phyloP scores from a whole-genome alignment of 2,329 filamentous ascomycete species.

The Stromatinia cepivora region DNA sequence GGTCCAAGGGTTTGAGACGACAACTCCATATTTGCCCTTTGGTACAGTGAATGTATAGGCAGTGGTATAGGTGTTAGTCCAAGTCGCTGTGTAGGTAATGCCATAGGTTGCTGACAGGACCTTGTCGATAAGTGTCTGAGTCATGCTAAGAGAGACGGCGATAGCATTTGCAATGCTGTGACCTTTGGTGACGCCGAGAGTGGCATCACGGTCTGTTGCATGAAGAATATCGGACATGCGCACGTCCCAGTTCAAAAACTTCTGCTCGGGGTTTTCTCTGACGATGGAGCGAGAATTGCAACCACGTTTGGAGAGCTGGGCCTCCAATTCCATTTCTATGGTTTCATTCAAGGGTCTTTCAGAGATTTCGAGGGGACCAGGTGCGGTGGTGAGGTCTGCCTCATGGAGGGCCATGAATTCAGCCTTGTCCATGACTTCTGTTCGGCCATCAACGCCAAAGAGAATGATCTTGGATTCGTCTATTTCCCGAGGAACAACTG shows the following conservation, averaged over 20 bases:
- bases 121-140: not conserved
- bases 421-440: constrained; percentile 15
- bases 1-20: constrained; percentile 14
- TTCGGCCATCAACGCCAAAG: constrained; percentile 1
- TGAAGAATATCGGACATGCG: constrained; percentile 12
- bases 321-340: not conserved
- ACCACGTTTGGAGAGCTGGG: not conserved
- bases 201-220: not conserved
- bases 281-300: constrained; percentile 5
- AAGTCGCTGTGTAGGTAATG: not conserved
- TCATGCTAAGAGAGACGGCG: not conserved
- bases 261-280: not conserved
- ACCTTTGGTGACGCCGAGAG: constrained; percentile 3
- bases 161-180: not conserved
- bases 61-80: constrained; percentile 1
- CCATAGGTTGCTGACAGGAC: not conserved
- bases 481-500: not conserved
- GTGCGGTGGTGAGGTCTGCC: not conserved
- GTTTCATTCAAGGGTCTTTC: not conserved
- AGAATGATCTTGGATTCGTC: constrained; percentile 14
- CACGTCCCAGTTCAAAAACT: constrained; percentile 11
- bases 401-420: not conserved
- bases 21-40: not conserved
- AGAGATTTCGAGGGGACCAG: not conserved
- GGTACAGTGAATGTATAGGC: constrained; percentile 12